Evolutionary conservation across 2,329 filamentous ascomycete species (phyloP), one percentile per base, ranked within the genome.

Genomic region (Alternaria sp.): DNA sequence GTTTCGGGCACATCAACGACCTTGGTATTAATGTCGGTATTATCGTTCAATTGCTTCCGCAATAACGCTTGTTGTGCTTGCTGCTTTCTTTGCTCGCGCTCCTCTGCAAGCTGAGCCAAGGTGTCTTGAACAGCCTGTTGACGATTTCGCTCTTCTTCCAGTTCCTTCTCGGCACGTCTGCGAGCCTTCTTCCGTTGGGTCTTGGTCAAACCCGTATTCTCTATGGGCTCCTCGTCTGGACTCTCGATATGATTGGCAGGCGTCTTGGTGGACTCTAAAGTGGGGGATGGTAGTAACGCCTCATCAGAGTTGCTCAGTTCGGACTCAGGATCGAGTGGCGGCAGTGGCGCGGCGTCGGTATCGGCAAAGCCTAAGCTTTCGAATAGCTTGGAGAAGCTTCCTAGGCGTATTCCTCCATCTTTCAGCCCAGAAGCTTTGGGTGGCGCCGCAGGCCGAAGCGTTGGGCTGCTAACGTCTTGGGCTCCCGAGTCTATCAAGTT

Each of bases 311-410:
- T 78, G 57, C 82, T 83, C 1, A 70, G 77, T 57, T 72, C 74
- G 12, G 69, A 72, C 8, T 74, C 63, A 3, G 67, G 58, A 16
- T 73, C 69, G 20, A 69, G 59, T 30, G 73, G 67, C 46, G 65
- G 67, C 40, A 71, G 22, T n/a, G 67, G 63, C 16, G 63, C 46
- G 11, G 66, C 69, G 9, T 56, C 58, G 5, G 60, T 54, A 30
- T 68, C 67, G 11, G 76, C 66, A 9, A 79, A 73, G 32, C 81
- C 82, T 20, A 84, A 67, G 38, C 76, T 78, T 54, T 81, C 73
- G 70, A 80, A 85, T n/a, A 85, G 68, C 66, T 80, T 82, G 45
- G 67, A 69, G 64, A 85, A 84, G 63, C 82, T 79, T n/a, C 83
- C 83, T 18, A 85, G 66, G 11, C 70, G 68, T 52, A 70, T 65